Conservation (phyloP, 2,329 filamentous ascomycete species). For the Fusarium chaquense region DNA sequence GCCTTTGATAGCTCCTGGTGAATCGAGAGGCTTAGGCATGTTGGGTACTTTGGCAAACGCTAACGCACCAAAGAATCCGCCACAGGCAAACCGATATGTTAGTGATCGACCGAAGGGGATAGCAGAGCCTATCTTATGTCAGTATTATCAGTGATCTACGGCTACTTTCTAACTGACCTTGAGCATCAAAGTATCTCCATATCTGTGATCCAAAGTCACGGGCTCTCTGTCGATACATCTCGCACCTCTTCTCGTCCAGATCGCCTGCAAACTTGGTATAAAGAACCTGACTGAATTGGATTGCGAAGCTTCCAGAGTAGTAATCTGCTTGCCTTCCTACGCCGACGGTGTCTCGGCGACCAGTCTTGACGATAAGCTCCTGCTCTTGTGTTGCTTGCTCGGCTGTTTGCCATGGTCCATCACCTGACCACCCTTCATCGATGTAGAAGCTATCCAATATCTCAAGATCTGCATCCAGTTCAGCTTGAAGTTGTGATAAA, state of each 20-base stretch:
- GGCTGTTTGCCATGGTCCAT: conserved; percentile 57
- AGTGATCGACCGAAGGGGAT: conserved; percentile 65
- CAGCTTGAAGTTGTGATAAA: conserved; percentile 48
- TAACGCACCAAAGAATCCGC: conserved; percentile 61
- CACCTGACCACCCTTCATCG: conserved; percentile 60
- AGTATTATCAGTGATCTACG: rapidly evolving
- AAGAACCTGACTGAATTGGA: conserved; percentile 63
- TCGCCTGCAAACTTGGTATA: conserved; percentile 59
- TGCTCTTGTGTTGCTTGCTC: conserved; percentile 31
- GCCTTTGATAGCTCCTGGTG: conserved; percentile 59
- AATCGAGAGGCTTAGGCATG: conserved; percentile 53
- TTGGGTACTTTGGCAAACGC: conserved; percentile 56
- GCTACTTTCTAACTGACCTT: conserved; percentile 50
- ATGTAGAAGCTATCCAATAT: conserved; percentile 61
- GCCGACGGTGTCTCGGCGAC: conserved; percentile 41
- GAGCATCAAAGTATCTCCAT: conserved; percentile 62
- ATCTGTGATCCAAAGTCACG: conserved; percentile 56
- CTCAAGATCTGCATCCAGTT: conserved; percentile 57
- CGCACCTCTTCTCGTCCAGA: conserved; percentile 55
- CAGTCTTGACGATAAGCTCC: conserved; percentile 11
- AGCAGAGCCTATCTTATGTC: conserved; percentile 54
- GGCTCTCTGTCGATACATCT: conserved; percentile 55
- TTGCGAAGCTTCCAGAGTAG: conserved; percentile 66
- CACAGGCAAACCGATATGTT: conserved; percentile 64
- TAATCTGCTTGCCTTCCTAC: conserved; percentile 60